A percentile compares a stretch with the other conserved stretches of the same genome.
Evolutionary conservation across 306 rosid species (phyloP).

Genomic region (Dalbergia cochinchinensis): DNA sequence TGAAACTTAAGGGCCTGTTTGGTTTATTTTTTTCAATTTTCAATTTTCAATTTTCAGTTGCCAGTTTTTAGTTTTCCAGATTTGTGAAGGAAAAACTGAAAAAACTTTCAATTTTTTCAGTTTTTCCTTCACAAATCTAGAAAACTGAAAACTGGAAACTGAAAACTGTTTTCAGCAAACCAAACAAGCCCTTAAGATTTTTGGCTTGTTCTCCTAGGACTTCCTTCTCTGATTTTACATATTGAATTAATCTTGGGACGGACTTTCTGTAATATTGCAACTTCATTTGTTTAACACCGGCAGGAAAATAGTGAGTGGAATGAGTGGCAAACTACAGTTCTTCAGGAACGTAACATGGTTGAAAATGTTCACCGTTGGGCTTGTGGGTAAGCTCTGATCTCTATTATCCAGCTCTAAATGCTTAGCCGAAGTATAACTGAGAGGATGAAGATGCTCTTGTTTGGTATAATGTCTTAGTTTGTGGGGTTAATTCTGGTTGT

Average conservation of each 20-base stretch:
- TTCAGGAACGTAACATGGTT: slow-evolving; percentile 85
- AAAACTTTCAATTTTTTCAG: too few relatives aligned
- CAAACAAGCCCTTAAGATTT: too few relatives aligned
- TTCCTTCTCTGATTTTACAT: slow-evolving; percentile 20
- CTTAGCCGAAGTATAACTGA: slow-evolving; percentile 13
- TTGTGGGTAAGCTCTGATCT: slow-evolving; percentile 80
- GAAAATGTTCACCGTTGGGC: slow-evolving; percentile 95
- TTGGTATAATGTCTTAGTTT: not conserved
- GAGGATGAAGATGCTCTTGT: slow-evolving; percentile 7
- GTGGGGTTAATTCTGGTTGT: slow-evolving; percentile 22
- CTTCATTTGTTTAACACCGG: slow-evolving; percentile 39
- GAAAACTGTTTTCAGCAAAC: too few relatives aligned
- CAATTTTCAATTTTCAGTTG: too few relatives aligned
- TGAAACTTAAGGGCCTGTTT: too few relatives aligned
- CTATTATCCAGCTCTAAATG: slow-evolving; percentile 33
- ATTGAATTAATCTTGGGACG: slow-evolving; percentile 5
- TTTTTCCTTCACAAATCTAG: too few relatives aligned
- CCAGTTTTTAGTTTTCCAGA: too few relatives aligned
- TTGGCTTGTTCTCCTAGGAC: slow-evolving; percentile 20
- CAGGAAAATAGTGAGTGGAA: slow-evolving; percentile 88
- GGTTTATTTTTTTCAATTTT: too few relatives aligned
- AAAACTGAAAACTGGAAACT: too few relatives aligned
- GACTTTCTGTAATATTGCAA: slow-evolving; percentile 10
- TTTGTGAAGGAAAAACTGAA: too few relatives aligned
- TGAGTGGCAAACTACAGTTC: slow-evolving; percentile 85